Conservation (phyloP, 805 yeast genomes). For the Metschnikowia henanensis region DNA sequence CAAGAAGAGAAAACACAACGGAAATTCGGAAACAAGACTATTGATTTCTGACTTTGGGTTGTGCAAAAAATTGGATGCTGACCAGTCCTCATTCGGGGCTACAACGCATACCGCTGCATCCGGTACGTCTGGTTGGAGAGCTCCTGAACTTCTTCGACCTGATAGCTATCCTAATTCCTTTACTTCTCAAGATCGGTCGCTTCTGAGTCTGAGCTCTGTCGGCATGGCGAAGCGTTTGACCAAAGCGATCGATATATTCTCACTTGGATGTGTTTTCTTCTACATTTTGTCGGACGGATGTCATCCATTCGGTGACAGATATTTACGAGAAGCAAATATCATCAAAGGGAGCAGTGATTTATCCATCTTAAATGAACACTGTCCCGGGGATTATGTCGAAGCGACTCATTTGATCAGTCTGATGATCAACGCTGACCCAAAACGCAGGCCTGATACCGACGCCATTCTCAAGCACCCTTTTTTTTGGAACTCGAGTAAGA, state of each 20-base stretch:
- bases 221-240: constrained; percentile 66
- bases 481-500: constrained; percentile 77
- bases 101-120: constrained; percentile 86
- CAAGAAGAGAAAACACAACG: constrained; percentile 9
- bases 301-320: constrained; percentile 96
- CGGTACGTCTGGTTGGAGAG: constrained; percentile 98
- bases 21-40: constrained; percentile 47
- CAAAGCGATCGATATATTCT: constrained; percentile 88
- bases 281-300: constrained; percentile 79
- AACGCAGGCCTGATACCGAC: constrained; percentile 66
- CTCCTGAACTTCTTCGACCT: constrained; percentile 74
- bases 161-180: constrained; percentile 40
- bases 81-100: constrained; percentile 90
- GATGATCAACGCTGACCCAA: constrained; percentile 74
- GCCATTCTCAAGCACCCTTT: constrained; percentile 78
- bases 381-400: constrained; percentile 51
- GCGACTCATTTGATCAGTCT: constrained; percentile 67
- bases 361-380: constrained; percentile 43
- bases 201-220: background rate
- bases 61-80: constrained; percentile 87
- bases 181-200: constrained; percentile 17
- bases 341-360: constrained; percentile 62
- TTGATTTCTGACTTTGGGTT: constrained; percentile 95
- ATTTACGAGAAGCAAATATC: constrained; percentile 85
- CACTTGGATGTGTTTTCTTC: constrained; percentile 92